phyloP scores from a whole-genome alignment of 169 alveolate species.

The Cytauxzoon felis region DNA sequence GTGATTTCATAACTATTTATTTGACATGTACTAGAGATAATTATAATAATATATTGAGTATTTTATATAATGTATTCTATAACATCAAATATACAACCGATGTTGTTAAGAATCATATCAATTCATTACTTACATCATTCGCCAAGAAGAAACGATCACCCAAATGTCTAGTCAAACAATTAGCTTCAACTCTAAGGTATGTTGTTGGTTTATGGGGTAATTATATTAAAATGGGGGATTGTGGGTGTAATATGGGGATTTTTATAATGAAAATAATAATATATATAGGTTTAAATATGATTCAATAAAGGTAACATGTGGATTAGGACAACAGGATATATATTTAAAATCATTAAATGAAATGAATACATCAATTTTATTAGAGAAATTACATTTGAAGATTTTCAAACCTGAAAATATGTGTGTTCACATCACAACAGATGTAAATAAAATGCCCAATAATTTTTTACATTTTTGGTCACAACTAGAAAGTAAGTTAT shows the following conservation, averaged over 20 bases:
- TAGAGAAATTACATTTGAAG: constrained; percentile 27
- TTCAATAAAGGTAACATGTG: constrained; percentile 14
- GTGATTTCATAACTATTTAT: constrained; percentile 38
- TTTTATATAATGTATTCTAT: constrained; percentile 47
- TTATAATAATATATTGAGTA: constrained; percentile 29
- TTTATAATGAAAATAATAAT: not conserved
- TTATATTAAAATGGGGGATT: not conserved
- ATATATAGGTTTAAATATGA: constrained; percentile 3
- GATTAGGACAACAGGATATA: constrained; percentile 44
- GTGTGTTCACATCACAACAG: constrained; percentile 44
- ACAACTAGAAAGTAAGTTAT: constrained; percentile 30
- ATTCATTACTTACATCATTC: constrained; percentile 29
- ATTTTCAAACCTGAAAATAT: constrained; percentile 18
- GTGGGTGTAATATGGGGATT: not conserved
- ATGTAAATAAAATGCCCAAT: constrained; percentile 15
- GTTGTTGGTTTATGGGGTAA: not conserved
- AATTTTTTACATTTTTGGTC: constrained; percentile 32
- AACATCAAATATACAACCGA: constrained; percentile 27
- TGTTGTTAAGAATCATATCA: constrained; percentile 17
- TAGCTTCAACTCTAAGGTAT: constrained; percentile 17
- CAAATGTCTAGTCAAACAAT: constrained; percentile 27
- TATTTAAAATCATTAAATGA: not conserved
- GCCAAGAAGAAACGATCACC: constrained; percentile 54
- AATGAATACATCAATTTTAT: not conserved
- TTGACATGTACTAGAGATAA: constrained; percentile 51